Base-by-base conservation (phyloP, 2,329 filamentous ascomycete species). In the Cercospora canescens region DNA sequence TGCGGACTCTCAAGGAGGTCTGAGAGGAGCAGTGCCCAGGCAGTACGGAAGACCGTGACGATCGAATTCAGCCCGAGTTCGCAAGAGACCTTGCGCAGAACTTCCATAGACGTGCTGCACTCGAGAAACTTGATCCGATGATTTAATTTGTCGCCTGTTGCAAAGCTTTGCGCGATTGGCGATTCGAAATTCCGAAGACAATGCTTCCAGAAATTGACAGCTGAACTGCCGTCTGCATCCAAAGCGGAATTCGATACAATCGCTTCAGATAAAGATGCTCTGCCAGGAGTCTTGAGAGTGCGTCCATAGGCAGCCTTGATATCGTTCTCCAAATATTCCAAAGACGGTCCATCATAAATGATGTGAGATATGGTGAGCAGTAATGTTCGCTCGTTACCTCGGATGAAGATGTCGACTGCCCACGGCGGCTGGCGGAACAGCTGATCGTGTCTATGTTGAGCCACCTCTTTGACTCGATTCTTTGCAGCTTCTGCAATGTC, bases 341-440 rank as follows among this genome's bases (percentile, higher is more conserved):
- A 32, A 37, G 60, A 63, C 12, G 64, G 60, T 14, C 63, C 66
- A 41, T 68, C 66, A 21, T 68, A 66, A 24, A 68, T 66, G 32
- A 54, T 39, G 32, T 68, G 66, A 57, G 65, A 64, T 16, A 68
- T 66, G 24, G 63, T 66, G 21, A 68, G 61, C 60, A 68, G 59
- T 60, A 66, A 58, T 12, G 58, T 39, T 21, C 50, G 32, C 11
- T 55, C 54, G 24, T 60, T 41, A 5, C 52, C 35, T 18, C 28
- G 11, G 12, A 18, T n/a, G 52, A 67, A 65, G 24, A 65, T 41
- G 21, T 67, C 66, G 28, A 67, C 37, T 28, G 66, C 66, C 66
- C 66, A 67, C 5, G 63, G 63, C 16, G 66, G 66, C 18, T 65
- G 59, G 24, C 48, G 62, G 62, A 65, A 67, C 4, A 67, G 34